These are phyloP conservation scores for Hyphopichia pseudoburtonii DNA, from an alignment of 1,139 yeast species.

Conservation along the genomic window DNA sequence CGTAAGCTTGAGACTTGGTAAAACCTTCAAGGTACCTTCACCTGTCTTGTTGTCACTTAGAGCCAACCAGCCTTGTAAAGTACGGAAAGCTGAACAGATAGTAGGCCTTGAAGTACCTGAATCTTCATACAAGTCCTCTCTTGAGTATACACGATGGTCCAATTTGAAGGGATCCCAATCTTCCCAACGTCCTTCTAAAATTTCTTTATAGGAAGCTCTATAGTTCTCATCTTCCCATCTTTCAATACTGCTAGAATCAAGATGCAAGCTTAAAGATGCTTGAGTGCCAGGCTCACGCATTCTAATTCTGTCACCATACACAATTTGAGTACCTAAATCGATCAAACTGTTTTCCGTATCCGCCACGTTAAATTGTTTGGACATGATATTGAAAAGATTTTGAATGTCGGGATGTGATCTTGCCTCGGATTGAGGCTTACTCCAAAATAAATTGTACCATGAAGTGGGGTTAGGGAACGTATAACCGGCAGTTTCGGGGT, in stretches of 20 bases:
- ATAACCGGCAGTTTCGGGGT: constrained; percentile 32
- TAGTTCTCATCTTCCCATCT: constrained; percentile 47
- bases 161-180: constrained; percentile 45
- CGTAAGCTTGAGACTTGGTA: constrained; percentile 36
- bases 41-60: constrained; percentile 36
- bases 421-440: constrained; percentile 41
- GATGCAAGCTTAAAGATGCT: constrained; percentile 39
- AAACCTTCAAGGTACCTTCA: constrained; percentile 45
- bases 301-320: constrained; percentile 41
- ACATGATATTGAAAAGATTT: constrained; percentile 27
- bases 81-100: constrained; percentile 41
- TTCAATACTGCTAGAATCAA: constrained; percentile 48
- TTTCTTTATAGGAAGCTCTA: constrained; percentile 35
- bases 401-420: constrained; percentile 40
- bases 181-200: constrained; percentile 49
- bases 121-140: constrained; percentile 30
- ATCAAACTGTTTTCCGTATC: constrained; percentile 20
- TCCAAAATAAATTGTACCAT: constrained; percentile 42
- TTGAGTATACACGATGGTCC: constrained; percentile 35
- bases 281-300: constrained; percentile 43
- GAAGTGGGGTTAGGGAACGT: constrained; percentile 29
- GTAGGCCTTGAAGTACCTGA: constrained; percentile 20
- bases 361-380: constrained; percentile 33
- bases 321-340: constrained; percentile 28
- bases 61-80: constrained; percentile 52